Base-by-base conservation (phyloP, 805 yeast genomes). In the Maudiozyma serrabonitensis region DNA sequence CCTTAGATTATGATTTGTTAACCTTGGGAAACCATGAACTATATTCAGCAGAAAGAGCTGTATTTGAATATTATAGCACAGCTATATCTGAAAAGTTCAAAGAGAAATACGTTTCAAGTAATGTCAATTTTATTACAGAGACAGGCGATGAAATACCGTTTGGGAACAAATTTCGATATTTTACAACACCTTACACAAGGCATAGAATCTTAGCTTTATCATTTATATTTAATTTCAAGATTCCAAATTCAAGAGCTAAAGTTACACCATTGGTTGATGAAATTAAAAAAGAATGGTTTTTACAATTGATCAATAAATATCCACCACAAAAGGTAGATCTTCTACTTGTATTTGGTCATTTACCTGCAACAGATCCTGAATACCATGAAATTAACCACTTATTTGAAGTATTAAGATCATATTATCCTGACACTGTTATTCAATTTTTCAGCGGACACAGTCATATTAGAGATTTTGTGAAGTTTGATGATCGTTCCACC, bases 371-470 rank as follows among this genome's bases (percentile, higher is more conserved):
- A 2, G 73, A 70, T 51, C 46, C 55, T 12, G 68, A 63, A 9
- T 52, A 61, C 41, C 62, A 62, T 23, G 73, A 70, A 52, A 57
- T 73, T 4, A 55, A 62, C n/a, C 49, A 57, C 52, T 52, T 74
- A 1, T 77, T 73, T 52, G 41, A 56, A 0, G 65, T 63, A 6
- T 65, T 91, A 26, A 75, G 97, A 52, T 51, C 62, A 25, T 69
- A 66, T 26, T 84, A 78, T 57, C 91, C 95, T 6, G 62, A 73
- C 31, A 73, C 75, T 0, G 70, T 80, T 0, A 84, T 91, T 47
- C 96, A 88, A 63, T 87, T 84, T 57, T 83, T 91, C 66, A 98
- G 97, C 1, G 98, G 97, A 1, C 98, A 91, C 67, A 81, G 95
- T 28, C 98, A 91, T 62, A 80, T 91, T 15, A 73, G 98, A 53